These are phyloP conservation scores for Adenanthera pavonina DNA, from an alignment of 306 rosid genomes.

Conservation along the genomic window DNA sequence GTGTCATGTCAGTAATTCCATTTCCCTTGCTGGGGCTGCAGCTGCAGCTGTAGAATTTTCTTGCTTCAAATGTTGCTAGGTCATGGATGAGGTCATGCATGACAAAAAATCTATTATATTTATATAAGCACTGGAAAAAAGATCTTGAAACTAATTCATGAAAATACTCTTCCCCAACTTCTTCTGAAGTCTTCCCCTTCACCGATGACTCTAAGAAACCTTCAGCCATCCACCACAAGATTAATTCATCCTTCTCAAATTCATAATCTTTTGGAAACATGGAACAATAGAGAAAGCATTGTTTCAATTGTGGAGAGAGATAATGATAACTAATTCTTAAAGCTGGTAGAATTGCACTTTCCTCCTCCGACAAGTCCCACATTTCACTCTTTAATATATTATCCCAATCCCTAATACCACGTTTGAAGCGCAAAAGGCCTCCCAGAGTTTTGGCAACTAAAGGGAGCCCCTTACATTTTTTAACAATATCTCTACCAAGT, in stretches of 20 bases:
- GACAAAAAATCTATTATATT: neutral
- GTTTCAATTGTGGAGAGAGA: conserved; percentile 30
- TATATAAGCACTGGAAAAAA: conserved; percentile 23
- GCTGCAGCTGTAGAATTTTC: neutral
- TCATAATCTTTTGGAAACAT: conserved; percentile 26
- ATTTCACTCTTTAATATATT: conserved; percentile 20
- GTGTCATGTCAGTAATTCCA: neutral
- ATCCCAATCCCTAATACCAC: conserved; percentile 2
- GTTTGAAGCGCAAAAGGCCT: conserved; percentile 17
- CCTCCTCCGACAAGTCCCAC: neutral
- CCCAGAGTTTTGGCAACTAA: conserved; percentile 36
- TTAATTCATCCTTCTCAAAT: conserved; percentile 6
- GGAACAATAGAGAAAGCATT: conserved; percentile 34
- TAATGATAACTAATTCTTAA: conserved; percentile 38
- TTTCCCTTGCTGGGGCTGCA: neutral
- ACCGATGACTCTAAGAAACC: conserved; percentile 9
- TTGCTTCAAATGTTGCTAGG: conserved; percentile 13
- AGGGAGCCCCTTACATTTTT: conserved; percentile 43
- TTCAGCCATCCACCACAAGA: conserved; percentile 45
- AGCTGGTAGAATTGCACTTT: conserved; percentile 27
- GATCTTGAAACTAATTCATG: conserved; percentile 29
- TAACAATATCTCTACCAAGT: neutral
- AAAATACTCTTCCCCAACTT: conserved; percentile 24
- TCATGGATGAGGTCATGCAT: conserved; percentile 43
- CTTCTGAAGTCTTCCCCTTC: neutral